These are phyloP conservation scores for Straminergon stramineum DNA, from an alignment of 225 moss, liverwort and hornwort species.

Conservation along the genomic window DNA sequence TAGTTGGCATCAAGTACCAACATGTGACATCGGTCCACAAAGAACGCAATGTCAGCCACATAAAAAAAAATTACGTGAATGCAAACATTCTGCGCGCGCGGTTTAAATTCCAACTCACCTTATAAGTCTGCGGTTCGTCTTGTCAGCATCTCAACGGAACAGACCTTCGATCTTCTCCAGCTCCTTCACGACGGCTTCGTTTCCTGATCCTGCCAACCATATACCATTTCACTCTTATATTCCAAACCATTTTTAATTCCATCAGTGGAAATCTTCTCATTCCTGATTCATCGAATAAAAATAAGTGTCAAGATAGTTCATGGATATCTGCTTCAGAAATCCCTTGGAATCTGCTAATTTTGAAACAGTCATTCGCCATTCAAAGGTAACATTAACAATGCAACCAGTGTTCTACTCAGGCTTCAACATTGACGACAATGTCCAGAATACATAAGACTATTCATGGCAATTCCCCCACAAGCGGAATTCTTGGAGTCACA, in stretches of 20 bases:
- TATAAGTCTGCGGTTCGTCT: conserved; percentile 31
- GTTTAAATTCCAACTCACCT: conserved; percentile 27
- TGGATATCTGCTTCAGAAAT: background rate
- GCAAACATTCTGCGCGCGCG: background rate
- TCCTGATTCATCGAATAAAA: background rate
- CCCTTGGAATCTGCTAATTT: background rate
- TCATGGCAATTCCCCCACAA: background rate
- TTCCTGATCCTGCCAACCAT: conserved; percentile 32
- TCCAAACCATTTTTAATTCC: background rate
- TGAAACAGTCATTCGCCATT: background rate
- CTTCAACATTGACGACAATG: background rate
- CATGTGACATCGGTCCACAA: background rate
- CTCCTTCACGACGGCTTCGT: conserved; percentile 38
- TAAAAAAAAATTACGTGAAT: background rate
- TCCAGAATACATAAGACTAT: background rate
- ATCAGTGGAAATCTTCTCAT: background rate
- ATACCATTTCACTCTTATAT: background rate
- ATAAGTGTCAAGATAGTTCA: background rate
- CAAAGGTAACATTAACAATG: background rate
- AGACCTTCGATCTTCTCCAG: conserved; percentile 48
- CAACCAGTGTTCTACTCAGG: background rate
- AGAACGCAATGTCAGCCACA: background rate
- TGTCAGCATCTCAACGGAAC: conserved; percentile 42
- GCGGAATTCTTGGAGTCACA: background rate
- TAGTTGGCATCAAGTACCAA: background rate